Conservation (phyloP, 805 yeast species). For the Tetrapisispora taiwanensis region DNA sequence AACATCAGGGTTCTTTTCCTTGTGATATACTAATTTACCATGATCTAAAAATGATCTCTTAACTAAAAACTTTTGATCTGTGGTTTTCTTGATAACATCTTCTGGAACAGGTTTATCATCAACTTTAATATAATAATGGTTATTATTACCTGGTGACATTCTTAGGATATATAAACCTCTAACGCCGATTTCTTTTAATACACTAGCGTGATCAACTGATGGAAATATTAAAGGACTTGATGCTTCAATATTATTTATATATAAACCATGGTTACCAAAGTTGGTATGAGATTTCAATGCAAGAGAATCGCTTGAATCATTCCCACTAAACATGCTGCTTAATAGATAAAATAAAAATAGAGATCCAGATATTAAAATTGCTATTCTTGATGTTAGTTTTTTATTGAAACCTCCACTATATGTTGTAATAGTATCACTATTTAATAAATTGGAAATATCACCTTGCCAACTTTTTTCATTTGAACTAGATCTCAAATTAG, state of each 20-base stretch:
- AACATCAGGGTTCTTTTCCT: conserved; percentile 43
- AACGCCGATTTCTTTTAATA: conserved; percentile 47
- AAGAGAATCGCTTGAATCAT: conserved; percentile 3
- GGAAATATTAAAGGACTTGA: conserved; percentile 54
- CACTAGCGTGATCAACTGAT: conserved; percentile 60
- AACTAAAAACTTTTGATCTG: conserved; percentile 33
- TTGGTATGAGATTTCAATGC: conserved; percentile 5
- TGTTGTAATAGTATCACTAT: background rate
- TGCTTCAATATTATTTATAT: conserved; percentile 37
- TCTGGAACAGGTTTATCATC: conserved; percentile 36
- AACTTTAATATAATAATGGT: conserved; percentile 29
- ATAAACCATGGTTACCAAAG: conserved; percentile 36
- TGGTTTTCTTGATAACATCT: conserved; percentile 24
- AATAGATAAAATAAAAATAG: conserved; percentile 13
- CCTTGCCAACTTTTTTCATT: conserved; percentile 1
- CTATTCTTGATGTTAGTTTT: background rate
- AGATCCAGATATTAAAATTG: conserved; percentile 2
- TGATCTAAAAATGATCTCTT: conserved; percentile 53
- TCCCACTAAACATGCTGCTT: conserved; percentile 9
- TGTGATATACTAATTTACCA: conserved; percentile 42
- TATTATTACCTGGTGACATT: conserved; percentile 37
- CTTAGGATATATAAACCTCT: conserved; percentile 41
- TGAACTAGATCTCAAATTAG: conserved; percentile 7
- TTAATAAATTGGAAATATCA: conserved; percentile 1
- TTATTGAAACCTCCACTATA: background rate